Percentiles rank a stretch among this genome's conserved stretches.
phyloP scores from a whole-genome alignment of 257 asterid species.

The Primulina eburnea region DNA sequence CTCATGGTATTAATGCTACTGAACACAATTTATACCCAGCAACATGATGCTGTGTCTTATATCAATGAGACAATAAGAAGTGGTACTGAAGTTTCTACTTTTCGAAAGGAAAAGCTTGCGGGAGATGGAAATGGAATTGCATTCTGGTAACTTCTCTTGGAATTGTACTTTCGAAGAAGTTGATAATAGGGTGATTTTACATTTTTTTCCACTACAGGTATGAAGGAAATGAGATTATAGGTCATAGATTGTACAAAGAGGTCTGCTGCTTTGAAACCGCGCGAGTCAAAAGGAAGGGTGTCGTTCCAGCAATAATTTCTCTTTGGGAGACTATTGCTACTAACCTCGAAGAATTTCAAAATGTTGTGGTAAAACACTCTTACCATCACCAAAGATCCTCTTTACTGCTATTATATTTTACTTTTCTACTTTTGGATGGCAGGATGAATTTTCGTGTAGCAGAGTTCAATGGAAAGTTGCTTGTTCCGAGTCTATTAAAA shows the following conservation, averaged over 20 bases:
- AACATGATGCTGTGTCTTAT: constrained; percentile 58
- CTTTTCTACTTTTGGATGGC: constrained; percentile 31
- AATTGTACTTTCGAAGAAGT: constrained; percentile 13
- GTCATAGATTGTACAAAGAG: constrained; percentile 85
- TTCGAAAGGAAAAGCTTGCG: constrained; percentile 67
- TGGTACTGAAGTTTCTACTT: constrained; percentile 46
- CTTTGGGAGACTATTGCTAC: constrained; percentile 91
- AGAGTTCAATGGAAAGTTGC: constrained; percentile 55
- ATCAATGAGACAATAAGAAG: constrained; percentile 50
- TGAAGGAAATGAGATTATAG: constrained; percentile 63
- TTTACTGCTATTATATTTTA: constrained; percentile 24
- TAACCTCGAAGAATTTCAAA: constrained; percentile 66
- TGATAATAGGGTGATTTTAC: constrained; percentile 20
- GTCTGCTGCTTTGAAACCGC: constrained; percentile 32
- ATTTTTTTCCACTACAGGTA: constrained; percentile 50
- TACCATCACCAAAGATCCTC: constrained; percentile 21
- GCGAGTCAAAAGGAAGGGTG: constrained; percentile 33
- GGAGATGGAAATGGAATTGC: constrained; percentile 56
- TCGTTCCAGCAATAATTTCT: constrained; percentile 32
- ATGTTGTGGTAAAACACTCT: constrained; percentile 53
- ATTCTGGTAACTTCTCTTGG: constrained; percentile 54
- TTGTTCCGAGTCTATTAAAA: constrained; percentile 49
- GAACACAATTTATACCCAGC: constrained; percentile 42
- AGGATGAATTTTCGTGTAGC: constrained; percentile 63
- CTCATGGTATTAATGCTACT: constrained; percentile 14